A percentile compares a stretch with the other conserved stretches of the same genome.
Evolutionary conservation across 1,139 yeast species (phyloP).

Genomic region (Suhomyces choctaworum): DNA sequence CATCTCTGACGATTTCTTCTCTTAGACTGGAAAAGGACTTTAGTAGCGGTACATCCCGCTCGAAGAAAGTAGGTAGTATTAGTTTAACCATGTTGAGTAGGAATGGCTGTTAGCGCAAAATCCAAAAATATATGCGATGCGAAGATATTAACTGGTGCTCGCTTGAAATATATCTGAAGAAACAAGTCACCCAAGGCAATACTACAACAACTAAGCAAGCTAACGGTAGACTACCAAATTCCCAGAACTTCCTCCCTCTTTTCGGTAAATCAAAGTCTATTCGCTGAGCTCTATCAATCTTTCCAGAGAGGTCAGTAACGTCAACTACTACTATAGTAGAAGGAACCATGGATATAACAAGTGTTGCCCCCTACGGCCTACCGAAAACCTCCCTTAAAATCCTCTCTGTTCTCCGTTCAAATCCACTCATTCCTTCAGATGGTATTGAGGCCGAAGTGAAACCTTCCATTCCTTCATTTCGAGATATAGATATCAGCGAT

Average conservation of each 20-base stretch:
- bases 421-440: constrained; percentile 3
- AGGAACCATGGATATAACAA: constrained; percentile 3
- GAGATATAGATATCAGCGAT: constrained; percentile 24
- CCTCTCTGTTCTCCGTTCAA: constrained; percentile 16
- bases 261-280: no score
- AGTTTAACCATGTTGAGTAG: not conserved
- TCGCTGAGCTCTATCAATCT: no score
- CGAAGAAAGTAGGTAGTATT: constrained; percentile 1
- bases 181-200: no score
- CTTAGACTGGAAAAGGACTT: not conserved
- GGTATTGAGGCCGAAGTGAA: constrained; percentile 5
- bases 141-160: no score
- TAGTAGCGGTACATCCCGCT: not conserved
- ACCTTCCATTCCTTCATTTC: constrained; percentile 24
- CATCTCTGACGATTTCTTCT: constrained; percentile 15
- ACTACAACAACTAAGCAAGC: no score
- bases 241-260: no score
- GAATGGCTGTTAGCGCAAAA: not conserved
- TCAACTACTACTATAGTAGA: no score
- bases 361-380: constrained; percentile 19
- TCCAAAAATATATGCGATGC: not conserved
- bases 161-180: no score
- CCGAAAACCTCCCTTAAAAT: constrained; percentile 17
- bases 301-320: no score
- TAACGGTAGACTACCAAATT: no score